Base-by-base conservation (phyloP, 2,329 filamentous ascomycete species). In the Aureobasidium sp. region DNA sequence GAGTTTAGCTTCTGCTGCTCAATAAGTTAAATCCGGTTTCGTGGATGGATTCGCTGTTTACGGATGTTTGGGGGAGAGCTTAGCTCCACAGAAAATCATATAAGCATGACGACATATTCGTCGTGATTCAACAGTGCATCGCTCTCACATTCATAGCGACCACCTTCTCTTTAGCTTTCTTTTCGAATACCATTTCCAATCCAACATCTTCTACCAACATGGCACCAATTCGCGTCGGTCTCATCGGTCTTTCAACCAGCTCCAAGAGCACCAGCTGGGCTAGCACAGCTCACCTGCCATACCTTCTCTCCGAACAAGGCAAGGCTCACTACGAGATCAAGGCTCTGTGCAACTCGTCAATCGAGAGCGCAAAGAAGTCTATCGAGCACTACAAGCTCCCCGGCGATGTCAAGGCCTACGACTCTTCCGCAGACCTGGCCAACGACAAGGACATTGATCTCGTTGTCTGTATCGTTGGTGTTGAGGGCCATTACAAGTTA, bases 231-330 rank as follows among this genome's bases (percentile, higher is more conserved):
- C 79, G 81, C 58, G 72, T 82, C 17, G 84, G 79, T 34, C 75
- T 87, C n/a, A 76, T 85, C 63, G 84, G 84, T 50, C 81, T 86
- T 58, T 85, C 82, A 1, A 62, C 61, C 17, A 78, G 76, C 5
- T 62, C 61, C 8, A 34, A 62, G 44, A 34, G n/a, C 41, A 62
- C 61, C 4, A 78, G 78, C 0, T 87, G 84, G 84, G 83, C 82
- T 2, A 75, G 73, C 36, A 66, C 68, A 29, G 82, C 80, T 2
- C 85, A 87, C 67, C 77, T 87, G 0, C 83, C 85, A 0, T 86
- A 86, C 68, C 79, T 87, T 2, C 67, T 68, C 2, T 70, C 70
- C 1, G 57, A 71, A 3, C 51, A 55, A 17, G 51, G 51, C 9
- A 61, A 61, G 17, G 27, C 27, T 3, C 68, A 73, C 9, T 82